A percentile compares a stretch with the other conserved stretches of the same genome.
Conservation (phyloP, 352 stramenopile genomes). For the Blastocystis sp. region DNA sequence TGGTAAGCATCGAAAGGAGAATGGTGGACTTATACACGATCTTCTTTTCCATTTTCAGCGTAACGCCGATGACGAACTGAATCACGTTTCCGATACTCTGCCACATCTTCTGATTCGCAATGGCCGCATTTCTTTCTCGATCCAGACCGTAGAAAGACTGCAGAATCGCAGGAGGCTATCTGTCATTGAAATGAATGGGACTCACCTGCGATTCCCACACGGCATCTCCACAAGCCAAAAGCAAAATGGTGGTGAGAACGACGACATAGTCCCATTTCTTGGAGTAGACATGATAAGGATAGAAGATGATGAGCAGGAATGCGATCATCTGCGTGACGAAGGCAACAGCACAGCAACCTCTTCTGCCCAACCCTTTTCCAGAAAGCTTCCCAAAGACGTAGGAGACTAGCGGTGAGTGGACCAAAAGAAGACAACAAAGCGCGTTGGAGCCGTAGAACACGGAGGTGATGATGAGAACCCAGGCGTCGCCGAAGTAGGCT, state of each 20-base stretch:
- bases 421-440: neutral
- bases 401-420: neutral
- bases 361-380: neutral
- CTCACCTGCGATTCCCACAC: constrained; percentile 69
- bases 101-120: constrained; percentile 71
- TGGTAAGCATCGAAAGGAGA: neutral
- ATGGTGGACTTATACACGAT: constrained; percentile 37
- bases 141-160: constrained; percentile 70
- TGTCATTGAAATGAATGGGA: neutral
- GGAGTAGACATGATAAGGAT: neutral
- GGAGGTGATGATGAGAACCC: constrained; percentile 60
- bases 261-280: neutral
- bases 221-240: constrained; percentile 54
- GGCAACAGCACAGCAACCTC: constrained; percentile 11
- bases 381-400: constrained; percentile 46
- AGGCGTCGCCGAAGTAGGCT: constrained; percentile 10
- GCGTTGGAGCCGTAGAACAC: constrained; percentile 70
- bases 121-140: constrained; percentile 70
- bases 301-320: constrained; percentile 65
- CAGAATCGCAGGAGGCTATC: constrained; percentile 69
- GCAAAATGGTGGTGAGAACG: constrained; percentile 21
- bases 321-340: constrained; percentile 51
- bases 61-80: constrained; percentile 68
- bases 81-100: constrained; percentile 65
- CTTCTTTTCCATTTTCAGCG: constrained; percentile 3